A percentile compares a stretch with the other conserved stretches of the same genome.
phyloP scores from a whole-genome alignment of 768 basidiomycete species.

The Terana coerulea region DNA sequence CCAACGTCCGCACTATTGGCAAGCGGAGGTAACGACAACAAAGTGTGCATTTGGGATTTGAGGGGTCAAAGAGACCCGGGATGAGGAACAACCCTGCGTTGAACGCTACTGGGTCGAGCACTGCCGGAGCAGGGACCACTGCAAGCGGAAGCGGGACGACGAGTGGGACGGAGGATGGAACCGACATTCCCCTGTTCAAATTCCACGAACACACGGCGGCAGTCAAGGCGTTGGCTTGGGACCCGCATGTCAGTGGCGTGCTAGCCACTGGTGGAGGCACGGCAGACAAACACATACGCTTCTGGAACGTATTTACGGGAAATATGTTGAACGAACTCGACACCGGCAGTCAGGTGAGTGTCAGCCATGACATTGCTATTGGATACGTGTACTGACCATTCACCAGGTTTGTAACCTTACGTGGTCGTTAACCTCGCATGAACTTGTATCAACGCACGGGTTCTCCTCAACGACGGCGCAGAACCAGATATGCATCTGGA shows the following conservation, averaged over 20 bases:
- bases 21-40: slow-evolving; percentile 97
- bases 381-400: neutral
- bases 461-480: slow-evolving; percentile 92
- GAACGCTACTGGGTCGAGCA: slow-evolving; percentile 15
- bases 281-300: slow-evolving; percentile 97
- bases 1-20: slow-evolving; percentile 61
- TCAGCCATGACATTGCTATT: neutral
- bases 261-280: slow-evolving; percentile 96
- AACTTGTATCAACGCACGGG: slow-evolving; percentile 96
- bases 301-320: slow-evolving; percentile 93
- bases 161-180: slow-evolving; percentile 19
- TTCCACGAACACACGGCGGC: slow-evolving; percentile 97
- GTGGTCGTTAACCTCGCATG: slow-evolving; percentile 94
- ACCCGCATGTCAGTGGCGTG: slow-evolving; percentile 87
- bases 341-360: slow-evolving; percentile 88
- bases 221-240: slow-evolving; percentile 98
- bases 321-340: slow-evolving; percentile 83
- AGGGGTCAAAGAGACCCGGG: slow-evolving; percentile 54
- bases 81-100: slow-evolving; percentile 19
- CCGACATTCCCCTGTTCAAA: slow-evolving; percentile 73
- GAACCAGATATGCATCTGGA: slow-evolving; percentile 96
- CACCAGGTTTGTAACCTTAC: slow-evolving; percentile 91
- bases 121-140: slow-evolving; percentile 23
- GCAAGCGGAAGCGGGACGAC: slow-evolving; percentile 15
- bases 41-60: slow-evolving; percentile 96